These are phyloP conservation scores for Usnea hakonensis DNA, from an alignment of 495 filamentous ascomycete species.

Conservation along the genomic window DNA sequence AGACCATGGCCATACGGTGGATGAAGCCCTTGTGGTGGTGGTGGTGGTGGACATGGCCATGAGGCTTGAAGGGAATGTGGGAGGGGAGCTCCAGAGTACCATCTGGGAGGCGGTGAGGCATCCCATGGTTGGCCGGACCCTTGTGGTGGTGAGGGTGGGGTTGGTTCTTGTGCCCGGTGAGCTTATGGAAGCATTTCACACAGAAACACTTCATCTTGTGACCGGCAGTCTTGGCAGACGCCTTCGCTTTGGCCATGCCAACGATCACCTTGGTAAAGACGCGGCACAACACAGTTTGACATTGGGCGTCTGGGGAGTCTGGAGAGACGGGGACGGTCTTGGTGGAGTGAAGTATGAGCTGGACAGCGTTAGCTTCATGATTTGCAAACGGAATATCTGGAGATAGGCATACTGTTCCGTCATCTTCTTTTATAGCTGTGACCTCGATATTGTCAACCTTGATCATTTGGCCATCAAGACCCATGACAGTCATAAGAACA, in stretches of 20 bases:
- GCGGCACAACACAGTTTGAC: slow-evolving; percentile 23
- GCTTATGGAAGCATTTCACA: slow-evolving; percentile 19
- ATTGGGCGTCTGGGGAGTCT: slow-evolving; percentile 20
- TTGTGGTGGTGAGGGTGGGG: slow-evolving; percentile 12
- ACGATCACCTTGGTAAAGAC: slow-evolving; percentile 21
- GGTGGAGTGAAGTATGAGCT: slow-evolving; percentile 18
- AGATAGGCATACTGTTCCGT: slow-evolving; percentile 25
- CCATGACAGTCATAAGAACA: slow-evolving; percentile 32
- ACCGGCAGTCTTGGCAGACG: slow-evolving; percentile 17
- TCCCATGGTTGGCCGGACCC: slow-evolving; percentile 3
- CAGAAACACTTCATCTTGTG: slow-evolving; percentile 25
- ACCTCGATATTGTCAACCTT: slow-evolving; percentile 43
- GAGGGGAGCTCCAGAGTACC: slow-evolving; percentile 21
- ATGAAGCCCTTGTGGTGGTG: slow-evolving; percentile 33
- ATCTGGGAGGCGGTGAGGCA: slow-evolving; percentile 13
- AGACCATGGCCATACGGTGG: slow-evolving; percentile 12
- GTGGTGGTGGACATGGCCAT: slow-evolving; percentile 27
- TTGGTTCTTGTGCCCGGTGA: slow-evolving; percentile 12
- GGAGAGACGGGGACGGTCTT: slow-evolving; percentile 12
- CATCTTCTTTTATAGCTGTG: slow-evolving; percentile 33
- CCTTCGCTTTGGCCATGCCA: slow-evolving; percentile 19
- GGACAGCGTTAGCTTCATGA: not conserved
- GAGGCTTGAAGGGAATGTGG: slow-evolving; percentile 27
- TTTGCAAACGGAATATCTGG: not conserved
- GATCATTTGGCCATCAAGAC: slow-evolving; percentile 42